These are phyloP conservation scores for Metarhizium brunneum DNA, from an alignment of 2,329 filamentous ascomycete genomes.

Conservation along the genomic window DNA sequence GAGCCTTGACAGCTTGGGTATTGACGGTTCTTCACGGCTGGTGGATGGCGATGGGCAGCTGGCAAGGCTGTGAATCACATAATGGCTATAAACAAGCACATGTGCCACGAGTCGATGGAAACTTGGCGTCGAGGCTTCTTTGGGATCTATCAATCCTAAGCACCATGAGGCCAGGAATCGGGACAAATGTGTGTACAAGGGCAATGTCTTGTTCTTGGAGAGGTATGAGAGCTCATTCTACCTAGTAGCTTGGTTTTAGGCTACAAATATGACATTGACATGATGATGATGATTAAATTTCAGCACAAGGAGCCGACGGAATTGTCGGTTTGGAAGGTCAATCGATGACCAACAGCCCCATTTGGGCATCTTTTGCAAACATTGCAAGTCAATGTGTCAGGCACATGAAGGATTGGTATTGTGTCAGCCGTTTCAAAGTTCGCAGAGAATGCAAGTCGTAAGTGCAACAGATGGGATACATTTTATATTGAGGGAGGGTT, in stretches of 20 bases:
- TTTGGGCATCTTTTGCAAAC: not conserved
- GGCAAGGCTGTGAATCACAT: not conserved
- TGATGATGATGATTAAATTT: not conserved
- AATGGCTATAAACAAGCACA: not conserved
- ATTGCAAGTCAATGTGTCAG: not conserved
- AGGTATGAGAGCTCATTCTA: not conserved
- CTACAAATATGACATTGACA: too few relatives aligned
- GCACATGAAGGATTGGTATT: not conserved
- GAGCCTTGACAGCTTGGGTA: not conserved
- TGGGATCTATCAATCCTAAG: not conserved
- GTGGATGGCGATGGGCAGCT: not conserved
- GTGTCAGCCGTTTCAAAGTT: not conserved
- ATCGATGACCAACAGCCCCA: too few relatives aligned
- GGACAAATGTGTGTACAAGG: not conserved
- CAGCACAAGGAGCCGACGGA: not conserved
- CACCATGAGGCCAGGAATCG: not conserved
- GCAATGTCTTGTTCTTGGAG: not conserved
- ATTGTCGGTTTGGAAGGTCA: too few relatives aligned
- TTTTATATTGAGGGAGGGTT: not conserved
- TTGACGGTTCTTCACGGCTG: not conserved
- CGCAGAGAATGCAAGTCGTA: not conserved
- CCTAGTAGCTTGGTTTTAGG: too few relatives aligned
- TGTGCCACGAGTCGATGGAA: not conserved
- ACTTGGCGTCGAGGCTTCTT: too few relatives aligned
- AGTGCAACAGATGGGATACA: not conserved